Conservation (phyloP, 345 rosid species). For the Erodium maritimum region DNA sequence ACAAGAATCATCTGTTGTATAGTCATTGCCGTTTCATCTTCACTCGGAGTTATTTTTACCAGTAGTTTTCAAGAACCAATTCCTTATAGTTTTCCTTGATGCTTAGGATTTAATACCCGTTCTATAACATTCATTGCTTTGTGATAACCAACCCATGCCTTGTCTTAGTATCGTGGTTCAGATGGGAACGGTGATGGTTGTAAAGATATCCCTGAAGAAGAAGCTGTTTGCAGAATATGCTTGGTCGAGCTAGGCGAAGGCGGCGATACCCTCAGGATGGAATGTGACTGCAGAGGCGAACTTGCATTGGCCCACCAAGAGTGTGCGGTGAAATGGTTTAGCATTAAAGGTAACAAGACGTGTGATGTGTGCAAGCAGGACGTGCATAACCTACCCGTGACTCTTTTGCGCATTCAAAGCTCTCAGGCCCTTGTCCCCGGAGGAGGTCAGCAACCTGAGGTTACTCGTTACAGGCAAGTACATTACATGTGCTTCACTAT, state of each 20-base stretch:
- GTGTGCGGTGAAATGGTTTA: slow-evolving; percentile 94
- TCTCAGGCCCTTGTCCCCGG: slow-evolving; percentile 18
- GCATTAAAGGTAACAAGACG: slow-evolving; percentile 87
- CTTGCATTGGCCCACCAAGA: slow-evolving; percentile 84
- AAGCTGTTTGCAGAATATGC: slow-evolving; percentile 95
- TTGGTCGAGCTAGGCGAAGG: slow-evolving; percentile 76
- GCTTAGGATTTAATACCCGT: not conserved
- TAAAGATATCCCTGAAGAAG: slow-evolving; percentile 81
- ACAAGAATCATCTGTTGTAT: too few relatives aligned
- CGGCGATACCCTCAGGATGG: slow-evolving; percentile 82
- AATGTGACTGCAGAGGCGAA: slow-evolving; percentile 93
- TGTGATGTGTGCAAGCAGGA: slow-evolving; percentile 98
- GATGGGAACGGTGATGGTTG: slow-evolving; percentile 45
- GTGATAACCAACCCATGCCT: slow-evolving; percentile 46
- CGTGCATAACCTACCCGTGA: slow-evolving; percentile 82
- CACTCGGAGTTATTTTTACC: too few relatives aligned
- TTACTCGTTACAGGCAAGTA: slow-evolving; percentile 51
- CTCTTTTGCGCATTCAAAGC: slow-evolving; percentile 73
- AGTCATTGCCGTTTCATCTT: too few relatives aligned
- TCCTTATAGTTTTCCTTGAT: too few relatives aligned
- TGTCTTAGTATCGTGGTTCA: slow-evolving; percentile 63
- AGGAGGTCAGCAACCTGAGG: slow-evolving; percentile 21
- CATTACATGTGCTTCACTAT: slow-evolving; percentile 9
- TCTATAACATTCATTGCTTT: slow-evolving; percentile 10
- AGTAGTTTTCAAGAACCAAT: too few relatives aligned